Conservation (phyloP, 2,329 filamentous ascomycete genomes). For the Grosmannia serpens region DNA sequence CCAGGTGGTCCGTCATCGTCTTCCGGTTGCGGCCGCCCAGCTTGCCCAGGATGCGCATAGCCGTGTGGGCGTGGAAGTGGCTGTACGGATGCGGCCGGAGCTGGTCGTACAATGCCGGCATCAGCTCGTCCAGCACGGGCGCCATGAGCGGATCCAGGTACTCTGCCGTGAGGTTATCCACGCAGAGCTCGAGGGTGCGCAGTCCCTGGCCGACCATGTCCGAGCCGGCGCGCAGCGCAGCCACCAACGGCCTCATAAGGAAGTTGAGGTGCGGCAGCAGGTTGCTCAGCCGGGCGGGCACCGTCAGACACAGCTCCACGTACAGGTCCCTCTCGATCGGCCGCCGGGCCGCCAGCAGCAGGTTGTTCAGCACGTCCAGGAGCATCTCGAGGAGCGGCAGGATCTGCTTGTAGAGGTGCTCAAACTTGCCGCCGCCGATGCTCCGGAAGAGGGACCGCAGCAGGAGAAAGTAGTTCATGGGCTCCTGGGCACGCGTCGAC, state of each 20-base stretch:
- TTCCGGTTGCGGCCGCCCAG: slow-evolving; percentile 90
- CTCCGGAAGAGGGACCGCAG: slow-evolving; percentile 87
- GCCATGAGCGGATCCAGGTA: slow-evolving; percentile 99
- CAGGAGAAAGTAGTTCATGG: slow-evolving; percentile 96
- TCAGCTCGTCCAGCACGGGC: slow-evolving; percentile 94
- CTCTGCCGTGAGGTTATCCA: slow-evolving; percentile 95
- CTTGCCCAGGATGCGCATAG: slow-evolving; percentile 93
- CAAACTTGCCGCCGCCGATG: slow-evolving; percentile 93
- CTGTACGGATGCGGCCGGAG: slow-evolving; percentile 88
- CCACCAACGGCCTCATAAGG: slow-evolving; percentile 94
- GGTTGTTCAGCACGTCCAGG: slow-evolving; percentile 89
- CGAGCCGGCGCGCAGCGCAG: slow-evolving; percentile 79
- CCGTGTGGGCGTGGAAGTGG: slow-evolving; percentile 95
- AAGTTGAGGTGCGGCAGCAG: slow-evolving; percentile 91
- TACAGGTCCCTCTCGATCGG: slow-evolving; percentile 88
- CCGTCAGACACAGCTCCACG: slow-evolving; percentile 91
- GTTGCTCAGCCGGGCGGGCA: slow-evolving; percentile 88
- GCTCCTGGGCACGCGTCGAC: slow-evolving; percentile 89
- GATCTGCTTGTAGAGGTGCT: slow-evolving; percentile 97
- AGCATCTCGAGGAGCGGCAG: slow-evolving; percentile 94
- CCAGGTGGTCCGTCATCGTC: slow-evolving; percentile 81
- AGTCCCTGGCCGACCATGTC: slow-evolving; percentile 92
- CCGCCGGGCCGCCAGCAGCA: slow-evolving; percentile 82
- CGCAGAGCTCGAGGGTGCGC: slow-evolving; percentile 86
- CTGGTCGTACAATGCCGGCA: slow-evolving; percentile 95